These are phyloP conservation scores for Babesia ovis DNA, from an alignment of 169 alveolate genomes.

Conservation along the genomic window DNA sequence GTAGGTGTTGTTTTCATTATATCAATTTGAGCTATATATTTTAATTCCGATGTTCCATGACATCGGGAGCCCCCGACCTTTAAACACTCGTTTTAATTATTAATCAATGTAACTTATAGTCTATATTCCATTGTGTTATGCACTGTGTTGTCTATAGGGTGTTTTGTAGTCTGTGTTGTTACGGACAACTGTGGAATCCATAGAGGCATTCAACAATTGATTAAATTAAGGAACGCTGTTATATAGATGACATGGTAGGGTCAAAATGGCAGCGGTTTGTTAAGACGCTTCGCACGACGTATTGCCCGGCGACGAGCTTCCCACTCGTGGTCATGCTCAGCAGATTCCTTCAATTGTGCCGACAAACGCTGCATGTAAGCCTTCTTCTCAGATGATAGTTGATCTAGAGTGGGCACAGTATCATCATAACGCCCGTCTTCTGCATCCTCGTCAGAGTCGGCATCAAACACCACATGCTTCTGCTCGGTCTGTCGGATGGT, in stretches of 20 bases:
- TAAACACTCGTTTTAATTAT: background rate
- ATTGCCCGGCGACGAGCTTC: slow-evolving; percentile 37
- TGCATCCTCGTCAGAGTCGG: slow-evolving; percentile 37
- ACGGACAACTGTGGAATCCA: too few species aligned
- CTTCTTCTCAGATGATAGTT: slow-evolving; percentile 14
- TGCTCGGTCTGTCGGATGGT: slow-evolving; percentile 53
- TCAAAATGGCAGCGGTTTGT: slow-evolving; percentile 12
- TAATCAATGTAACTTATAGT: background rate
- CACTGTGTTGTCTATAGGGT: too few species aligned
- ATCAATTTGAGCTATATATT: too few species aligned
- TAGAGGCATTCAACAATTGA: too few species aligned
- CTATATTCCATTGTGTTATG: too few species aligned
- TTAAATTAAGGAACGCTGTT: too few species aligned
- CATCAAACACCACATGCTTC: slow-evolving; percentile 56
- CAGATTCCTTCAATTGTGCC: slow-evolving; percentile 9
- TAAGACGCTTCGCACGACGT: slow-evolving; percentile 25
- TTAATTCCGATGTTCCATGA: background rate
- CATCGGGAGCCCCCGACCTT: too few species aligned
- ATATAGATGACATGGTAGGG: too few species aligned
- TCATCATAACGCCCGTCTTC: slow-evolving; percentile 16
- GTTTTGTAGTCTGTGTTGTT: too few species aligned
- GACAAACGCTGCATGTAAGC: slow-evolving; percentile 18
- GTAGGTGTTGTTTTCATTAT: too few species aligned
- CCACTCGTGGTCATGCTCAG: slow-evolving; percentile 35
- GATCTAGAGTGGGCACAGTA: slow-evolving; percentile 5